Percentiles rank a stretch among this genome's conserved stretches.
phyloP scores from a whole-genome alignment of 2,329 filamentous ascomycete genomes.

The Alternaria triticina region DNA sequence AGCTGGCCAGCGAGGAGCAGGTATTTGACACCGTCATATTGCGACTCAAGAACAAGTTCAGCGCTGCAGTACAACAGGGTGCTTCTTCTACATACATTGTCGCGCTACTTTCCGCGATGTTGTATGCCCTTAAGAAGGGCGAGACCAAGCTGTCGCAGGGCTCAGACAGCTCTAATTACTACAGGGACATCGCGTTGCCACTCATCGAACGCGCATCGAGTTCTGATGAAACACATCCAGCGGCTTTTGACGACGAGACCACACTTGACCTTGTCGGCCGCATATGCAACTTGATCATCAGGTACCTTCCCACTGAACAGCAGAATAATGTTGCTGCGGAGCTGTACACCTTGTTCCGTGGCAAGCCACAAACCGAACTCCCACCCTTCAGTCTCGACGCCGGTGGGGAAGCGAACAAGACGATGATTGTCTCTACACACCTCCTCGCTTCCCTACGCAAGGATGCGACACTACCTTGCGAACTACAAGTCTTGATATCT shows the following conservation, averaged over 20 bases:
- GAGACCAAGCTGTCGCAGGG: conserved; percentile 57
- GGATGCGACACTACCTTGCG: conserved; percentile 41
- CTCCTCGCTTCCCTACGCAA: conserved; percentile 59
- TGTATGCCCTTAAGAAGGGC: conserved; percentile 66
- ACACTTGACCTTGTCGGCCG: conserved; percentile 67
- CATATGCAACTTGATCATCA: conserved; percentile 65
- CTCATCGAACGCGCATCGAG: conserved; percentile 49
- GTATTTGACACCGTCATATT: conserved; percentile 69
- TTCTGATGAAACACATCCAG: conserved; percentile 37
- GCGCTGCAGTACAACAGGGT: conserved; percentile 60
- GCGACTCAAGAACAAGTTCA: conserved; percentile 68
- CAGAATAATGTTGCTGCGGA: conserved; percentile 61
- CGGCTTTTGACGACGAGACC: conserved; percentile 54
- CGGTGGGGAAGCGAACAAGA: conserved; percentile 48
- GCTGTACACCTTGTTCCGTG: conserved; percentile 60
- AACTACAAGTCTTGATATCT: conserved; percentile 41
- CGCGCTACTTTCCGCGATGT: conserved; percentile 65
- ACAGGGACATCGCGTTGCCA: conserved; percentile 55
- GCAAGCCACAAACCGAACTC: conserved; percentile 31
- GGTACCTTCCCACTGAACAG: conserved; percentile 58
- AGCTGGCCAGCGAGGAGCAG: conserved; percentile 66
- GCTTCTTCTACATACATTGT: conserved; percentile 62
- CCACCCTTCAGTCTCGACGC: conserved; percentile 43
- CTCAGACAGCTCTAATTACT: conserved; percentile 50
- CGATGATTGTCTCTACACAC: conserved; percentile 64